A percentile compares a stretch with the other conserved stretches of the same genome.
phyloP scores from a whole-genome alignment of 495 filamentous ascomycete genomes.

The Parathielavia hyrcaniae region DNA sequence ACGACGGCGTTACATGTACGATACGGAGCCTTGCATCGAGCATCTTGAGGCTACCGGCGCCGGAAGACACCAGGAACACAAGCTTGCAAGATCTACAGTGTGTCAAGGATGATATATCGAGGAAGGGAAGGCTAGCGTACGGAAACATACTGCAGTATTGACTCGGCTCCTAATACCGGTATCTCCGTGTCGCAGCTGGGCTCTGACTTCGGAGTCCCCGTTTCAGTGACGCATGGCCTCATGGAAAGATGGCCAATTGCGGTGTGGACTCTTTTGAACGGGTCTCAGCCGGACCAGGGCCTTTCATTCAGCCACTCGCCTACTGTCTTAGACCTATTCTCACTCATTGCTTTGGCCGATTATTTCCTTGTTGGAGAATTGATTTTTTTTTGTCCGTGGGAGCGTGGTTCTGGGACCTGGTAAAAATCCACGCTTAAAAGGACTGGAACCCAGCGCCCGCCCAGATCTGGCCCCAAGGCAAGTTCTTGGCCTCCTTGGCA shows the following conservation, averaged over 20 bases:
- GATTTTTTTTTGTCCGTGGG: neutral
- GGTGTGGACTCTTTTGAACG: too few relatives aligned
- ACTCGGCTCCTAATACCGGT: too few relatives aligned
- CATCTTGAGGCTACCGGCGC: neutral
- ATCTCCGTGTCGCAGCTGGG: neutral
- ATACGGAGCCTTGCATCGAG: too few relatives aligned
- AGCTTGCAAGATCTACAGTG: too few relatives aligned
- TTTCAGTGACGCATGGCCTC: neutral
- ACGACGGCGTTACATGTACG: too few relatives aligned
- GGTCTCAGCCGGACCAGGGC: neutral
- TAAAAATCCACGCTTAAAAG: neutral
- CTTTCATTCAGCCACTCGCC: neutral
- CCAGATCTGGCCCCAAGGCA: neutral
- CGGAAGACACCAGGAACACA: too few relatives aligned
- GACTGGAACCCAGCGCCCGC: neutral
- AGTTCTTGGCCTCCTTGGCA: constrained; percentile 10
- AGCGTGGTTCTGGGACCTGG: too few relatives aligned
- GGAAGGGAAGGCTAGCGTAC: too few relatives aligned
- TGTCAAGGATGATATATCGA: too few relatives aligned
- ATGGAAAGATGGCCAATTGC: neutral
- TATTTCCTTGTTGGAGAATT: neutral
- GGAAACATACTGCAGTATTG: too few relatives aligned
- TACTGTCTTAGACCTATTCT: too few relatives aligned
- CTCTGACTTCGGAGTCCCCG: neutral
- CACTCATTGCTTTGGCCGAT: neutral